Percentiles rank a stretch among this genome's conserved stretches.
Evolutionary conservation across 768 basidiomycete genomes (phyloP).

Genomic region (Russula foetens): DNA sequence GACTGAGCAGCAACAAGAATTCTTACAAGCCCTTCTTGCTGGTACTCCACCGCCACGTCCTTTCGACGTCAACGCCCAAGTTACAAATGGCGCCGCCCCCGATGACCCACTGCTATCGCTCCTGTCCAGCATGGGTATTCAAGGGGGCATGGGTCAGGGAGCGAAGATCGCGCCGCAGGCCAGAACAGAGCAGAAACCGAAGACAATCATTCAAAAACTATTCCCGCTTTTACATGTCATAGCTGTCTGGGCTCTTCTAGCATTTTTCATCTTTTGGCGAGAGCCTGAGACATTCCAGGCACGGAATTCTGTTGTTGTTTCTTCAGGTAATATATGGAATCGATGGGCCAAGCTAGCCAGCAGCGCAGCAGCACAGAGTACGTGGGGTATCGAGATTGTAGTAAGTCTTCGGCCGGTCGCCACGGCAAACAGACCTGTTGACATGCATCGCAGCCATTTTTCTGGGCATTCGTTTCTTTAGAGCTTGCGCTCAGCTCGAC

Average conservation of each 20-base stretch:
- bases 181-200: constrained; percentile 22
- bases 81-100: neutral
- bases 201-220: constrained; percentile 47
- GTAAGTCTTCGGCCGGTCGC: constrained; percentile 32
- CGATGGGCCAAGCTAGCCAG: constrained; percentile 55
- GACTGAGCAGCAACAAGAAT: constrained; percentile 58
- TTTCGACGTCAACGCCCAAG: neutral
- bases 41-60: constrained; percentile 11
- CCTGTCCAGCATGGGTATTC: constrained; percentile 27
- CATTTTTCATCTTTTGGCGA: constrained; percentile 57
- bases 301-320: constrained; percentile 29
- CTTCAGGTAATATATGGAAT: constrained; percentile 36
- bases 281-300: constrained; percentile 48
- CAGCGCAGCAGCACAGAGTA: constrained; percentile 27
- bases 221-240: constrained; percentile 60
- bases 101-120: constrained; percentile 29
- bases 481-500: constrained; percentile 65
- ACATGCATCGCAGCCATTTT: constrained; percentile 50
- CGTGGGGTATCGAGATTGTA: constrained; percentile 47
- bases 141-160: neutral
- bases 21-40: constrained; percentile 57
- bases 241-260: constrained; percentile 55
- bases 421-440: neutral
- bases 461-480: constrained; percentile 73
- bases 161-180: neutral